These are phyloP conservation scores for Populus deltoides DNA, from an alignment of 345 rosid genomes.

Conservation along the genomic window DNA sequence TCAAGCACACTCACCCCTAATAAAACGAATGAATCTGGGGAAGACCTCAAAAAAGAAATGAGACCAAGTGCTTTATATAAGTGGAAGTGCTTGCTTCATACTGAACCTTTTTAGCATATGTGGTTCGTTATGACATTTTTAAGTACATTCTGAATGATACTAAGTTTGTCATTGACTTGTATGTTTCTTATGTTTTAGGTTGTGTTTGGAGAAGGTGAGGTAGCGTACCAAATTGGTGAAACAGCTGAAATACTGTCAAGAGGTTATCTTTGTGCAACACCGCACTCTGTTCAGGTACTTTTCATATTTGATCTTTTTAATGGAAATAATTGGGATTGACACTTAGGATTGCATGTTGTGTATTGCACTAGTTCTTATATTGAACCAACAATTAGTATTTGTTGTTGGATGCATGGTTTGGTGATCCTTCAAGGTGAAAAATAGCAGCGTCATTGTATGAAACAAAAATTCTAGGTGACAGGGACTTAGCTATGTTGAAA, in stretches of 20 bases:
- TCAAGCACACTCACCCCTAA: too few relatives aligned
- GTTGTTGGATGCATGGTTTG: neutral
- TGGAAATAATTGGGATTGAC: neutral
- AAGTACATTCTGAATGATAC: neutral
- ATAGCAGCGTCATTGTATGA: neutral
- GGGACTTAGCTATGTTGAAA: too few relatives aligned
- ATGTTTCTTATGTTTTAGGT: slow-evolving; percentile 40
- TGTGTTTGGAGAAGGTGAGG: slow-evolving; percentile 74
- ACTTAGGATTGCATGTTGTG: neutral
- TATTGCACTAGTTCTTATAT: neutral
- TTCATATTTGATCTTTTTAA: neutral
- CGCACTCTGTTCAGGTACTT: slow-evolving; percentile 86
- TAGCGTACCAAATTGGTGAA: slow-evolving; percentile 97
- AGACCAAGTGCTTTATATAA: neutral
- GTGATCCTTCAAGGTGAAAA: neutral
- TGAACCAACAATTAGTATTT: neutral
- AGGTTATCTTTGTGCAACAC: slow-evolving; percentile 92
- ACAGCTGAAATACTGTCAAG: slow-evolving; percentile 70
- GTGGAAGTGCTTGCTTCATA: neutral
- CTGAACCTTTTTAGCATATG: neutral
- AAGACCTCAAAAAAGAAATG: neutral
- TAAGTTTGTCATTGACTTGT: neutral
- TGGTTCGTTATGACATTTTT: neutral
- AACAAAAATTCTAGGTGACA: too few relatives aligned
- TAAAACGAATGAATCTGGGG: neutral